Conservation (phyloP, 257 asterid genomes). For the Eucommia ulmoides region DNA sequence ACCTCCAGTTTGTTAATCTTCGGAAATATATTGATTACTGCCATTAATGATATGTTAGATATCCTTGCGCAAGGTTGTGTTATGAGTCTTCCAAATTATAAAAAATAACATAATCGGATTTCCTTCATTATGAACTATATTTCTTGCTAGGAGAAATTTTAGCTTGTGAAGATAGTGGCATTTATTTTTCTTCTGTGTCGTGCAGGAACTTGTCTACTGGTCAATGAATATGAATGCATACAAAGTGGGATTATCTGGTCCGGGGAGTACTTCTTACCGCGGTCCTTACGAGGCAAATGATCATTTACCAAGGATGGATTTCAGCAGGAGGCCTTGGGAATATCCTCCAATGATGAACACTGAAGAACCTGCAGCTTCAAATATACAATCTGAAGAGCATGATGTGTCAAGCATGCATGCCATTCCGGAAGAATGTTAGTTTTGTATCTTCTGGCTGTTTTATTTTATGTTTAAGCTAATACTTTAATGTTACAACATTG, state of each 20-base stretch:
- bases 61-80: no score
- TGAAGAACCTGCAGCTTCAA: not conserved
- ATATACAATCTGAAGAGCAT: not conserved
- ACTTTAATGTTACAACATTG: not conserved
- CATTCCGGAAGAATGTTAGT: not conserved
- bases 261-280: not conserved
- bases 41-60: no score
- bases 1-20: no score
- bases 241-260: not conserved
- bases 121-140: no score
- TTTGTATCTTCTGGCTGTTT: not conserved
- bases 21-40: no score
- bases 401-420: not conserved
- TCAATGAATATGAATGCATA: not conserved
- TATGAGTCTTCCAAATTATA: no score
- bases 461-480: not conserved
- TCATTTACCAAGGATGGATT: not conserved
- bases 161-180: no score
- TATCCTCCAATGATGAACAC: not conserved
- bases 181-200: no score
- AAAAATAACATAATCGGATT: no score
- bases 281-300: not conserved
- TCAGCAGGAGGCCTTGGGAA: not conserved
- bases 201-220: not conserved
- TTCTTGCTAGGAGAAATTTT: no score